These are phyloP conservation scores for Paramecium sexaurelia DNA, from an alignment of 73 alveolate species.

Conservation along the genomic window DNA sequence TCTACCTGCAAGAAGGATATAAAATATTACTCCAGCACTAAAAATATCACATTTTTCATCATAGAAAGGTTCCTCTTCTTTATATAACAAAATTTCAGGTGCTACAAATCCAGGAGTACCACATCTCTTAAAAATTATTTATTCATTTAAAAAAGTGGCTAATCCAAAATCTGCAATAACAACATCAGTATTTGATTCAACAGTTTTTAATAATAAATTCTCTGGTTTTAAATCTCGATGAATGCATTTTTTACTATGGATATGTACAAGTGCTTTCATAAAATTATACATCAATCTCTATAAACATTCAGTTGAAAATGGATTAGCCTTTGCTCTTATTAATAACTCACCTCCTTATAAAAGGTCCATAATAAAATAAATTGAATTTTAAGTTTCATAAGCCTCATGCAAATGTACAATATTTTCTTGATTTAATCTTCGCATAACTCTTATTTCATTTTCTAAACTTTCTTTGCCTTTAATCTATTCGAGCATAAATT, in stretches of 20 bases:
- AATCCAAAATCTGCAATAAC: constrained; percentile 69
- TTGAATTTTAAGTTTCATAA: constrained; percentile 64
- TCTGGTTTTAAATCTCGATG: constrained; percentile 68
- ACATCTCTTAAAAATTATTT: constrained; percentile 57
- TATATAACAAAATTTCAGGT: constrained; percentile 62
- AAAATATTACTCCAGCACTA: constrained; percentile 62
- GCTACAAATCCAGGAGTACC: constrained; percentile 73
- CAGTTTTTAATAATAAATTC: constrained; percentile 37
- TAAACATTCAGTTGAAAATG: not conserved
- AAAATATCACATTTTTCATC: constrained; percentile 66
- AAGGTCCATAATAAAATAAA: constrained; percentile 63
- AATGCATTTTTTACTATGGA: constrained; percentile 36
- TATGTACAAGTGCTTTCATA: constrained; percentile 36
- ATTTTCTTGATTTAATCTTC: constrained; percentile 54
- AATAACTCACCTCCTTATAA: constrained; percentile 66
- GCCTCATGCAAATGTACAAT: constrained; percentile 57
- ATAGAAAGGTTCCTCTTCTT: constrained; percentile 61
- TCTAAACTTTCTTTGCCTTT: constrained; percentile 65
- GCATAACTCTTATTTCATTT: constrained; percentile 61
- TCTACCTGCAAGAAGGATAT: constrained; percentile 43
- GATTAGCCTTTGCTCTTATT: not conserved
- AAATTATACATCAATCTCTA: constrained; percentile 55
- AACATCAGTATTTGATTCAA: not conserved
- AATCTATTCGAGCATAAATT: constrained; percentile 49
- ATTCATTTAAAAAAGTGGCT: constrained; percentile 59